Evolutionary conservation across 768 basidiomycete species (phyloP), one percentile per base, ranked within the genome.

Genomic region (Clavaria fumosa): DNA sequence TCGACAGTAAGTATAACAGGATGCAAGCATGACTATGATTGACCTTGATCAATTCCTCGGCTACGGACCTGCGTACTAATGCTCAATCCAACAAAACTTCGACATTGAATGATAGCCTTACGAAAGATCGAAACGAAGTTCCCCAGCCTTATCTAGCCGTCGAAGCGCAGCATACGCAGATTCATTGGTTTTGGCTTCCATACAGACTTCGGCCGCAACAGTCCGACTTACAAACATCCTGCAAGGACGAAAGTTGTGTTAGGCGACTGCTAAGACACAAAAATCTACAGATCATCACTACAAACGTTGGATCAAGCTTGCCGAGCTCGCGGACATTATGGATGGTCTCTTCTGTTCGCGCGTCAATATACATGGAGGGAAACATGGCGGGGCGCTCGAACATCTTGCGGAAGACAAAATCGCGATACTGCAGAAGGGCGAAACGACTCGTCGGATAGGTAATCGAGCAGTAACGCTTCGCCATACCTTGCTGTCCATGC

Each of bases 321-420:
- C 75, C 76, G 24, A 85, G 57, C 48, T 80, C 79, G 46, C 71
- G 69, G 22, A 83, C 77, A 49, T 82, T 82, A 12, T 64, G 59
- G 9, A 72, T 64, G 36, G 84, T 78, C 36, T 80, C 78, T 24
- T 73, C 67, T 9, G 68, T 59, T 28, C 67, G 64, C 18, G 63
- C 62, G 12, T 74, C 75, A 40, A 63, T 66, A 15, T 66, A 57
- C 22, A 35, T 7, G 2, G 64, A 45, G 12, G 65, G 63, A 15
- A 66, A 57, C 22, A 35, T 7, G 2, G 64, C 46, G 12, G 65
- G 63, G 43, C 72, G 70, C 53, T 82, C 78, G 45, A 84, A 84
- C 71, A 84, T 83, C 53, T 82, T 82, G 33, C 82, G 76, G 52
- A 85, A 83, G n/a, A 85, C 74, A 47, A 83, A 85, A 50, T 84